Base-by-base conservation (phyloP, 768 basidiomycete species). In the Galerina sulciceps region DNA sequence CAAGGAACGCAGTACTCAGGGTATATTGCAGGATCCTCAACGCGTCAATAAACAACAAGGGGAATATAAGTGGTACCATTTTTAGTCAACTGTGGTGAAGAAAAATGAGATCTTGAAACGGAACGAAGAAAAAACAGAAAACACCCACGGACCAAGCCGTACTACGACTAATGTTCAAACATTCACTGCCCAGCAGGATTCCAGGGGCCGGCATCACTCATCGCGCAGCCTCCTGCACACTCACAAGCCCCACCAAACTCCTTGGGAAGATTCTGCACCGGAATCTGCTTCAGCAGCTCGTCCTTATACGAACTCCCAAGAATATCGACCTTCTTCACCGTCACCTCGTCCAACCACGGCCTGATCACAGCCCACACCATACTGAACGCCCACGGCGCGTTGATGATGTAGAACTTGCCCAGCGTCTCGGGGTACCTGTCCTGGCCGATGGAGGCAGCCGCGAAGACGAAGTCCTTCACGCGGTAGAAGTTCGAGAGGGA, bases 321-420 rank as follows among this genome's bases (percentile, higher is more conserved):
- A 70, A 99, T 96, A 62, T 89, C 85, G 71, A 99, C 95, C 86
- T 99, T 99, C 61, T 83, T 82, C 50, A 96, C 94, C 26, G 96
- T 99, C 34, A 96, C 97, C 65, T 89, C 88, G 74, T 99, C 96
- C 65, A 99, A 78, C 93, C 93, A 99, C 2, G 87, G 87, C 78
- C 93, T 96, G 79, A 99, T 85, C 63, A 96, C 72, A n/a, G 78
- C 70, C 96, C 96, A 99, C 18, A 96, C 90, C 43, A 89, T 84
- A 51, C 85, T 84, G 80, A 99, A 99, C 50, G 87, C 82, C 88
- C 90, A 98, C 0, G 96, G 96, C 0, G 94, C 92, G 69, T 99
- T 98, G 83, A 97, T 91, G 82, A 99, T 95, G 81, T 93, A 99
- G 80, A 99, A 98, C 71, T 93, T 93, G 79, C 96, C 96, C 95